Evolutionary conservation across 495 filamentous ascomycete species (phyloP).

Genomic region (Talaromyces ruber): DNA sequence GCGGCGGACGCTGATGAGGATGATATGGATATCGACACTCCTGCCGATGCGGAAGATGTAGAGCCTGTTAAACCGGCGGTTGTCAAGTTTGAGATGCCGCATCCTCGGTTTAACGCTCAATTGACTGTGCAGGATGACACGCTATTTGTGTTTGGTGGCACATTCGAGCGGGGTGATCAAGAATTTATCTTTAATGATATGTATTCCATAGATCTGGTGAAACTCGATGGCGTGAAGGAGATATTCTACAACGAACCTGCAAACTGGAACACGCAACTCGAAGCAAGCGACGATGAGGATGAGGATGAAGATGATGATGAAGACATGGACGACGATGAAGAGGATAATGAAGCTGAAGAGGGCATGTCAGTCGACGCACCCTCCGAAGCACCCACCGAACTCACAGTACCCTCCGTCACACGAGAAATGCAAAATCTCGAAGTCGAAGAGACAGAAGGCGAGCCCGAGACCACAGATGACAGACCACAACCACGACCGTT

Average conservation of each 20-base stretch:
- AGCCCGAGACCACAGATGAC: constrained; percentile 35
- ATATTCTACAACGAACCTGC: constrained; percentile 76
- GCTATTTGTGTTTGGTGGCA: constrained; percentile 89
- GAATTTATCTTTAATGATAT: constrained; percentile 94
- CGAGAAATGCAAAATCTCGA: constrained; percentile 58
- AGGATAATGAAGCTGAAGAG: constrained; percentile 31
- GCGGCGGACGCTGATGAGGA: constrained; percentile 47
- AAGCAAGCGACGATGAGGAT: constrained; percentile 59
- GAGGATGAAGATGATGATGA: constrained; percentile 62
- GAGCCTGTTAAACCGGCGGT: constrained; percentile 38
- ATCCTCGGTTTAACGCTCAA: constrained; percentile 80
- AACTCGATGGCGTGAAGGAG: constrained; percentile 84
- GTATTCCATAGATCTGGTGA: constrained; percentile 83
- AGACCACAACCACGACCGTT: constrained; percentile 66
- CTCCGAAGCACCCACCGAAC: constrained; percentile 26
- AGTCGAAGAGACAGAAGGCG: constrained; percentile 45
- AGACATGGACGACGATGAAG: constrained; percentile 51
- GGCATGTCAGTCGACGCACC: constrained; percentile 30
- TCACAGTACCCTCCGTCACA: constrained; percentile 28
- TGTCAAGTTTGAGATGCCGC: constrained; percentile 68
- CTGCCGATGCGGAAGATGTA: constrained; percentile 43
- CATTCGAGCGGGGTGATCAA: constrained; percentile 86
- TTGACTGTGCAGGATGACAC: constrained; percentile 86
- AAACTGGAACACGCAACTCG: constrained; percentile 72
- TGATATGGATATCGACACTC: constrained; percentile 35